Evolutionary conservation across 129 eudicot genomes (phyloP), one percentile per base, ranked within the genome.

Genomic region (Tagetes patula): DNA sequence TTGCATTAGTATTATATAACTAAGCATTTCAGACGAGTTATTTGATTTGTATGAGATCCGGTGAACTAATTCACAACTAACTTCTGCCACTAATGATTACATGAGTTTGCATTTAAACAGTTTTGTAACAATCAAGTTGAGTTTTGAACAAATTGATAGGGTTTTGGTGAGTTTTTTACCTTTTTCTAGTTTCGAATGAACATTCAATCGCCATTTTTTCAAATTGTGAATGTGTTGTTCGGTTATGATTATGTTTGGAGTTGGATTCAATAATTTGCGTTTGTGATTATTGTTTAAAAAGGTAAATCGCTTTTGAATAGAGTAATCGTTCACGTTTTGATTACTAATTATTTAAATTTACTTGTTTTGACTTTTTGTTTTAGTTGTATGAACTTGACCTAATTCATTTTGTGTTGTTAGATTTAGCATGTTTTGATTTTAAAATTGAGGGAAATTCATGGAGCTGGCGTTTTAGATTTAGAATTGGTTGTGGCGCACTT

Each of bases 1-100:
- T 69, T 58, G 3, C 13, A 61, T 46, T 46, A 60, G 14, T 20
- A 20, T 20, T 20, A 20, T 20, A 20, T 20, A 20, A 20, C 27
- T 20, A 8, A 46, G 59, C 34, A 59, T 11, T 52, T 70, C 63
- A 50, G 34, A 14, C 56, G 34, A 70, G 46, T 73, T 43, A 34
- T 14, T 73, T 46, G 61, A 73, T 68, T 73, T 36, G 60, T 5
- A 45, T 65, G 74, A 67, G 75, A 56, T 67, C 80, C 43, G 13
- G 55, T 41, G 71, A 70, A 49, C 8, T 39, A 77, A 46, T 2
- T 52, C 45, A 7, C 13, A 12, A 56, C 42, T 67, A 46, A 20
- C 0, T 20, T 20, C 27, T 20, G 27, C 27, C 27, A 20, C 27
- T 20, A 20, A 20, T 20, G 27, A n/a, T 12, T 48, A 34, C 30